Percentiles rank a stretch among this genome's conserved stretches.
phyloP scores from a whole-genome alignment of 23 red algal genomes.

The Gracilaria vermiculophylla region DNA sequence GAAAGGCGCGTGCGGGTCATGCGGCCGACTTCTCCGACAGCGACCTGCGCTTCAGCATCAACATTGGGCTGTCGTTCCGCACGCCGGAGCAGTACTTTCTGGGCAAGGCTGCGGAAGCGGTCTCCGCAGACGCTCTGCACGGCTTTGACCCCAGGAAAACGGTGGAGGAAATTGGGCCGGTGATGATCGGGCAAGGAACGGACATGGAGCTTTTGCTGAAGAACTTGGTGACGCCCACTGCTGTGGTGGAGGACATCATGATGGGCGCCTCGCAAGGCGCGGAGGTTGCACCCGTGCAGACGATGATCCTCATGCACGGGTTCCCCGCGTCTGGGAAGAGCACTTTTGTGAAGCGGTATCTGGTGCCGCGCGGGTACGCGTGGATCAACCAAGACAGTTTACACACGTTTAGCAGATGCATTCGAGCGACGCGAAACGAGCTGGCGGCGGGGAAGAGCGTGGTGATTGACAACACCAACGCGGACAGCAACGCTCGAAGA shows the following conservation, averaged over 20 bases:
- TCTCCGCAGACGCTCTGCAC: conserved; percentile 8
- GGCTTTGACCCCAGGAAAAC: conserved; percentile 57
- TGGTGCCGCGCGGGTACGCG: conserved; percentile 40
- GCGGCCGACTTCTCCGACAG: conserved; percentile 69
- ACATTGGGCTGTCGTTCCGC: conserved; percentile 56
- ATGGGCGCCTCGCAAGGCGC: not conserved
- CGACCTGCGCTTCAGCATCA: conserved; percentile 65
- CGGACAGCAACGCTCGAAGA: conserved; percentile 33
- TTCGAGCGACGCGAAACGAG: conserved; percentile 13
- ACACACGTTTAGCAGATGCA: conserved; percentile 47
- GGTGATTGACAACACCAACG: conserved; percentile 68
- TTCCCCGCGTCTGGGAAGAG: conserved; percentile 70
- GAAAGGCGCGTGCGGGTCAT: not conserved
- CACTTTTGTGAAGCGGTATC: conserved; percentile 60
- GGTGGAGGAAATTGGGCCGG: not conserved
- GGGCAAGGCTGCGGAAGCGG: conserved; percentile 20
- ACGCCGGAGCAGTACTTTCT: conserved; percentile 73
- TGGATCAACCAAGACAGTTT: conserved; percentile 66
- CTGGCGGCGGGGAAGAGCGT: conserved; percentile 33
- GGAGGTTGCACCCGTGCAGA: conserved; percentile 36
- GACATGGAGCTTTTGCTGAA: conserved; percentile 22
- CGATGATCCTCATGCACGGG: conserved; percentile 78
- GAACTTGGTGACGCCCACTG: conserved; percentile 28
- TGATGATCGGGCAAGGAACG: not conserved
- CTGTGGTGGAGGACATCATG: conserved; percentile 30